Percentiles rank a stretch among this genome's conserved stretches.
Evolutionary conservation across 257 asterid genomes (phyloP).

Genomic region (Rubia yunnanensis): DNA sequence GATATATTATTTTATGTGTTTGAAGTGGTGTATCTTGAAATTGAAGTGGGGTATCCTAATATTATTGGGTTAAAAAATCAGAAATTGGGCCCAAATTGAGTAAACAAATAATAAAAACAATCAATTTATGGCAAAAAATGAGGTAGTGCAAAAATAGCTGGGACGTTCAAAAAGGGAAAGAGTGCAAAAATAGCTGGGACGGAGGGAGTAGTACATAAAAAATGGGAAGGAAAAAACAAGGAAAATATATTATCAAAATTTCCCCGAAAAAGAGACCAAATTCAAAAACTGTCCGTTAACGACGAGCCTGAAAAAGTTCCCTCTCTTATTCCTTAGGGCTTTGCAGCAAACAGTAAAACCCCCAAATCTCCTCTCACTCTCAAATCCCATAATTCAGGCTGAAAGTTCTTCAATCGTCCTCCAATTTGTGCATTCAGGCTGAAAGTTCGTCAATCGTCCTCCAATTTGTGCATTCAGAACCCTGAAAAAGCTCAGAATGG

Average conservation of each 20-base stretch:
- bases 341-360: conserved; percentile 14
- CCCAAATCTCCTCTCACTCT: neutral
- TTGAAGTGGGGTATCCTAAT: too few relatives aligned
- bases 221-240: neutral
- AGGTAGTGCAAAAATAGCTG: too few relatives aligned
- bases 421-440: conserved; percentile 6
- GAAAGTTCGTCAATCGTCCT: neutral
- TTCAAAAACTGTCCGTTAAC: conserved; percentile 26
- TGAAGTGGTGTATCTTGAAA: too few relatives aligned
- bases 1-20: too few relatives aligned
- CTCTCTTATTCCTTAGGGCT: conserved; percentile 15
- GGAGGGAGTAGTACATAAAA: neutral
- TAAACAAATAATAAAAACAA: too few relatives aligned
- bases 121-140: too few relatives aligned
- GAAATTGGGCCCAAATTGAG: too few relatives aligned
- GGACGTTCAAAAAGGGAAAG: too few relatives aligned
- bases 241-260: neutral
- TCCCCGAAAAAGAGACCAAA: conserved; percentile 4
- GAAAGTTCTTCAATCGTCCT: neutral
- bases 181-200: too few relatives aligned
- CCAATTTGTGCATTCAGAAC: neutral
- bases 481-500: conserved; percentile 23
- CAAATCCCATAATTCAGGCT: conserved; percentile 1
- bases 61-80: too few relatives aligned
- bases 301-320: conserved; percentile 11